Base-by-base conservation (phyloP, 2,329 filamentous ascomycete genomes). In the Myriangium duriaei region DNA sequence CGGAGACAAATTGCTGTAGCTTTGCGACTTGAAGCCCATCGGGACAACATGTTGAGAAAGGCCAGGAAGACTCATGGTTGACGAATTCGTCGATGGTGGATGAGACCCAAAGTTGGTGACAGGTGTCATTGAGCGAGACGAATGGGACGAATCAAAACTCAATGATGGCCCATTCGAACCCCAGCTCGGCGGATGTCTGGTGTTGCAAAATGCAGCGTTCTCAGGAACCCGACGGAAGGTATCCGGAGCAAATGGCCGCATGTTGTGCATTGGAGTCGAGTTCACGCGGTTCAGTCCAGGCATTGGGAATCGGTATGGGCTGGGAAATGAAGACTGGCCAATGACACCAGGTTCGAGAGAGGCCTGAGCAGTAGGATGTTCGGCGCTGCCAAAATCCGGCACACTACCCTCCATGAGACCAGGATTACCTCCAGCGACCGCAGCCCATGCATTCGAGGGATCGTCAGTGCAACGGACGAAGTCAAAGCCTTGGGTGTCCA, bases 1-100 rank as follows among this genome's bases (percentile, higher is more conserved):
- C 3, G 65, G 62, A 6, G 64, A 67, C 13, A 68, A 52, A 34
- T 58, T 56, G 33, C 32, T 43, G 41, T 57, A 58, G 37, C 63
- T 39, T 13, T 24, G 16, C 14, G 29, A 18, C 17, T 15, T 33
- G 36, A 17, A 18, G 13, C 28, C 21, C 3, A 26, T 7, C 11
- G 35, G 15, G 17, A 13, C 3, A 3, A 26, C 5, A 12, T 17
- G 11, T 13, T 31, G 29, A 14, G 15, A 18, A 13, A 26, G 13
- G 18, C 16, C 16, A 11, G 36, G 30, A 2, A 39, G 30, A 28
- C 19, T 42, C 40, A 18, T 36, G 35, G 26, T 45, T 32, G 33
- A 45, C 21, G 17, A 46, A 30, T 34, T 38, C 39, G 28, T 47
- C 37, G 46, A 42, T 16, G 44, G 31, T 29, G 47, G 50, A 16